Evolutionary conservation across 768 basidiomycete species (phyloP).

Genomic region (Mycena vulgaris): DNA sequence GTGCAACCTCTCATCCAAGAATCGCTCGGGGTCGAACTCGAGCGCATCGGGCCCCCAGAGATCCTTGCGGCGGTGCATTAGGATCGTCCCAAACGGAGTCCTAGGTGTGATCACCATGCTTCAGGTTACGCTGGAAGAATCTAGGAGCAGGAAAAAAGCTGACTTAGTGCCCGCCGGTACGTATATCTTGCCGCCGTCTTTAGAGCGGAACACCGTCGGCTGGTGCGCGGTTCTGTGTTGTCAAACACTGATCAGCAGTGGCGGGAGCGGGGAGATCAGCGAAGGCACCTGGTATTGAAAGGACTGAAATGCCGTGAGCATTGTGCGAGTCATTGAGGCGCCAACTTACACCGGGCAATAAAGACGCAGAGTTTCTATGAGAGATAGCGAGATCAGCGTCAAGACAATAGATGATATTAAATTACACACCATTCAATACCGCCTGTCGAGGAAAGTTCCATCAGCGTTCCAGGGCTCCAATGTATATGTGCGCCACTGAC

Average conservation of each 20-base stretch:
- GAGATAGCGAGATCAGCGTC: neutral
- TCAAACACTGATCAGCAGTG: no score
- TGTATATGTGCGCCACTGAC: slow-evolving; percentile 50
- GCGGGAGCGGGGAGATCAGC: neutral
- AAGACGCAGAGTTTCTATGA: slow-evolving; percentile 64
- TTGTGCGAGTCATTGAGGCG: neutral
- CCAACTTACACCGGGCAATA: slow-evolving; percentile 65
- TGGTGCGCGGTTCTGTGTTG: slow-evolving; percentile 42
- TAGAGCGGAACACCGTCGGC: slow-evolving; percentile 46
- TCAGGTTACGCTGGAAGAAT: neutral
- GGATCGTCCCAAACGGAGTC: slow-evolving; percentile 62
- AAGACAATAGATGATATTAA: neutral
- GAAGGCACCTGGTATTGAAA: slow-evolving; percentile 51
- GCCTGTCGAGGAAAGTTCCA: slow-evolving; percentile 5
- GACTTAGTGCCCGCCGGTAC: slow-evolving; percentile 56
- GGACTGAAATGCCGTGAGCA: slow-evolving; percentile 45
- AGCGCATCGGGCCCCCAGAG: slow-evolving; percentile 81
- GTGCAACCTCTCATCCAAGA: slow-evolving; percentile 72
- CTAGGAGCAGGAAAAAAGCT: neutral
- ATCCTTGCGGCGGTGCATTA: slow-evolving; percentile 75
- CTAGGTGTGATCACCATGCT: slow-evolving; percentile 43
- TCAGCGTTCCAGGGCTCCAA: no score
- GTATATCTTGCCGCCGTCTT: slow-evolving; percentile 51
- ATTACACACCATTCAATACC: slow-evolving; percentile 21
- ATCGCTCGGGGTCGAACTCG: slow-evolving; percentile 77